These are phyloP conservation scores for Kodamaea plutei DNA, from an alignment of 1,139 yeast species.

Conservation along the genomic window DNA sequence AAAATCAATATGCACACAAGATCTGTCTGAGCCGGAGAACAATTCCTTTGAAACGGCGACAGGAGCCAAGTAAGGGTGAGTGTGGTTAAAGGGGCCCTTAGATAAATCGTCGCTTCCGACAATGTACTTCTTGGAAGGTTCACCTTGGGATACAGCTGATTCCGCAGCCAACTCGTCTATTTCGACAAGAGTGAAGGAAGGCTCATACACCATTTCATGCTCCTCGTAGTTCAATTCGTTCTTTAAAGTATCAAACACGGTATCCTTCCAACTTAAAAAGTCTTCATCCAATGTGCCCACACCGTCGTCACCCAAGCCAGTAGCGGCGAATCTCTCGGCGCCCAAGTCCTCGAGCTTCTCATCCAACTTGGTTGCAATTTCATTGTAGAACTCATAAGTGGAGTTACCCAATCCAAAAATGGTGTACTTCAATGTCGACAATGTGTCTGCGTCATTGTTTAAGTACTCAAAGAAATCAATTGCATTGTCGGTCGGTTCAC, in stretches of 20 bases:
- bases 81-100: slow-evolving; percentile 77
- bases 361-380: slow-evolving; percentile 63
- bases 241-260: slow-evolving; percentile 62
- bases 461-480: slow-evolving; percentile 64
- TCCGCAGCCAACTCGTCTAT: slow-evolving; percentile 24
- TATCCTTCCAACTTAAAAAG: slow-evolving; percentile 88
- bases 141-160: slow-evolving; percentile 70
- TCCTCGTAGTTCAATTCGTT: slow-evolving; percentile 65
- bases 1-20: slow-evolving; percentile 87
- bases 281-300: slow-evolving; percentile 94
- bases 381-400: slow-evolving; percentile 87
- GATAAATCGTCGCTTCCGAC: slow-evolving; percentile 31
- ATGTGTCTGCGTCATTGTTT: slow-evolving; percentile 54
- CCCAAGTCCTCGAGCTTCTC: slow-evolving; percentile 55
- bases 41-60: slow-evolving; percentile 61
- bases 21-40: slow-evolving; percentile 62
- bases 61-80: slow-evolving; percentile 81
- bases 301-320: slow-evolving; percentile 95
- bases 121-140: slow-evolving; percentile 66
- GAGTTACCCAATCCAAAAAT: slow-evolving; percentile 91
- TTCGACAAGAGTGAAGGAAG: slow-evolving; percentile 54
- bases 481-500: slow-evolving; percentile 96
- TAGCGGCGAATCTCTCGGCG: slow-evolving; percentile 65
- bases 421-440: slow-evolving; percentile 63
- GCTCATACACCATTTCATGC: slow-evolving; percentile 73